Base-by-base conservation (phyloP, 2,329 filamentous ascomycete genomes). In the Pseudopithomyces chartarum region DNA sequence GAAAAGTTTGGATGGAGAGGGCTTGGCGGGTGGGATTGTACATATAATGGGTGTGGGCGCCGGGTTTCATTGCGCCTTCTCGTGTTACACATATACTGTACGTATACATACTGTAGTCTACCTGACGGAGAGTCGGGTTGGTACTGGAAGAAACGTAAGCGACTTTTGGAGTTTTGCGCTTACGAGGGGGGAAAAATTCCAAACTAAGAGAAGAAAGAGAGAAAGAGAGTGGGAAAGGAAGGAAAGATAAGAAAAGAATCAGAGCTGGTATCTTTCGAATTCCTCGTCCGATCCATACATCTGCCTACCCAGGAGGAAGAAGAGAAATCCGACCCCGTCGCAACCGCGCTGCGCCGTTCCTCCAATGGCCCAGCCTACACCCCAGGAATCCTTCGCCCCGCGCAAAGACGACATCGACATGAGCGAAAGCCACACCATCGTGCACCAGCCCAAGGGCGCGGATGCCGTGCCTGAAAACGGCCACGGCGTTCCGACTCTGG, bases 131-230 rank as follows among this genome's bases (percentile, higher is more conserved):
- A n/a, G n/a, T n/a, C n/a, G n/a, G n/a, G n/a, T n/a, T n/a, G n/a
- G n/a, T n/a, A n/a, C n/a, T 50, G 48, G 46, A 42, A 13, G 8
- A 43, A 57, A 63, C 67, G 73, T 73, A 72, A 69, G 74, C 74
- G 74, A 76, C 74, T 76, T 76, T 60, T 63, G 73, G 74, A 75
- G 74, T 75, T 76, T 76, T 76, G 74, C 74, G 74, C 70, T 74
- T 71, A 65, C 70, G 67, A 63, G 55, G 43, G 57, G 45, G 60
- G 65, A 68, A 76, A 76, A 76, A 67, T 73, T 75, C 73, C 26
- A 29, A 29, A 5, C 26, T 8, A 10, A 6, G 12, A 15, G 6
- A 23, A 15, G 22, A 43, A 12, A 17, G 15, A 43, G 39, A 38
- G 38, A 17, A 17, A 3, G n/a, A 19, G n/a, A 17, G 2, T 17